A percentile compares a stretch with the other conserved stretches of the same genome.
Evolutionary conservation across 176 grass and related monocot genomes (phyloP).

Genomic region (Melocanna baccifera): DNA sequence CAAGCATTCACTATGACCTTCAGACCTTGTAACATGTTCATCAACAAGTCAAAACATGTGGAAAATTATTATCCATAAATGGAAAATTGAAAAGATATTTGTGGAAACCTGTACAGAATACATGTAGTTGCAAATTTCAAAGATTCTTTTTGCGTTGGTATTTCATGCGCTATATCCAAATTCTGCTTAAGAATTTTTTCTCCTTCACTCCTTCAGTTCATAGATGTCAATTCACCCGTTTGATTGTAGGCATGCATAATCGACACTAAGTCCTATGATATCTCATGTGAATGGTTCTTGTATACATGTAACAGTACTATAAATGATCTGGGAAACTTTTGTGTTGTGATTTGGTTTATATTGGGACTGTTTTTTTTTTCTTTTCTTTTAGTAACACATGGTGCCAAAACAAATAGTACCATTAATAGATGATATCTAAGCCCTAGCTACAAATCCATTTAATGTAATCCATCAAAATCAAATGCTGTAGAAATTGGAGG

Average conservation of each 20-base stretch:
- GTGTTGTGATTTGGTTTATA: background rate
- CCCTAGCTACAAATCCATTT: background rate
- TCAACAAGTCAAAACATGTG: background rate
- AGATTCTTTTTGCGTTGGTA: background rate
- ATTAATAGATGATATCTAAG: background rate
- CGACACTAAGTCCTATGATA: background rate
- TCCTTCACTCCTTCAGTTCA: background rate
- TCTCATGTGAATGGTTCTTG: background rate
- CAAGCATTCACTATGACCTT: background rate
- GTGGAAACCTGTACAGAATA: background rate
- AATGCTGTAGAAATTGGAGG: slow-evolving; percentile 5
- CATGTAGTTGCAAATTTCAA: background rate
- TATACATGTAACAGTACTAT: slow-evolving; percentile 7
- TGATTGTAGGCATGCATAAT: background rate
- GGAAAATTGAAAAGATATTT: background rate
- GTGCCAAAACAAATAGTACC: background rate
- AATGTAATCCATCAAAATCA: background rate
- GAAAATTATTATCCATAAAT: slow-evolving; percentile 2
- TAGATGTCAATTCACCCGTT: background rate
- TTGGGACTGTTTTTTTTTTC: background rate
- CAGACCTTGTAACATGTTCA: background rate
- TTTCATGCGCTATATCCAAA: background rate
- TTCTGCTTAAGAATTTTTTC: background rate
- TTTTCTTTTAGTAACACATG: background rate
- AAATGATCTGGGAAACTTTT: background rate